phyloP scores from a whole-genome alignment of 192 early-diverging fungal genomes.

The Entomortierella beljakovae region DNA sequence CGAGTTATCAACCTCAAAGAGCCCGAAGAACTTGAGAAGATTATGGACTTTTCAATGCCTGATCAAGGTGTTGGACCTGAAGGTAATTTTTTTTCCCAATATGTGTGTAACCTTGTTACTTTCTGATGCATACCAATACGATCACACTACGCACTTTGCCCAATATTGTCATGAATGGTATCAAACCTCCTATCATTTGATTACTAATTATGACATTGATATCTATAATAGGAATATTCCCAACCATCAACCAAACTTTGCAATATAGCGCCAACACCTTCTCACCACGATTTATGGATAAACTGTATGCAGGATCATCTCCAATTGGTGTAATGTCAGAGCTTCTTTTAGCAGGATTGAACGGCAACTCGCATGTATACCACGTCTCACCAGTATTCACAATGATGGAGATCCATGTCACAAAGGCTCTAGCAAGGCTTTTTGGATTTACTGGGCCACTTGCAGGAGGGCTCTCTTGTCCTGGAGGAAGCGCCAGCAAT shows the following conservation, averaged over 20 bases:
- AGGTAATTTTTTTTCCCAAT: slow-evolving; percentile 40
- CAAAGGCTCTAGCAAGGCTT: slow-evolving; percentile 56
- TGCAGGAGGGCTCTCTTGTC: slow-evolving; percentile 74
- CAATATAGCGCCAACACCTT: slow-evolving; percentile 70
- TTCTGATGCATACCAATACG: too few species aligned
- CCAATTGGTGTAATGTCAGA: slow-evolving; percentile 82
- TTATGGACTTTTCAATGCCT: slow-evolving; percentile 62
- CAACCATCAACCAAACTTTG: slow-evolving; percentile 59
- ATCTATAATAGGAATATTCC: slow-evolving; percentile 45
- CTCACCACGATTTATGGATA: slow-evolving; percentile 84
- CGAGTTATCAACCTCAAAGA: slow-evolving; percentile 55
- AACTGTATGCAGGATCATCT: slow-evolving; percentile 81
- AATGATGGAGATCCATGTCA: slow-evolving; percentile 74
- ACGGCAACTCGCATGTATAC: slow-evolving; percentile 86
- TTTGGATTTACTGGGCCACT: slow-evolving; percentile 60
- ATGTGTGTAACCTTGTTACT: not conserved
- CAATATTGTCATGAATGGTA: too few species aligned
- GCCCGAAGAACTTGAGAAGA: slow-evolving; percentile 57
- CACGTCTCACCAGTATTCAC: slow-evolving; percentile 77
- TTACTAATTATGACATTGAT: not conserved
- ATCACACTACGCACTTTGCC: too few species aligned
- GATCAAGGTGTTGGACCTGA: slow-evolving; percentile 55
- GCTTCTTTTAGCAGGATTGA: slow-evolving; percentile 74
- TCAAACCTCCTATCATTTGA: too few species aligned
- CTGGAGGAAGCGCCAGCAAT: slow-evolving; percentile 83